A percentile compares a stretch with the other conserved stretches of the same genome.
Evolutionary conservation across 2,329 filamentous ascomycete species (phyloP).

Genomic region (Penicillium rolfsii): DNA sequence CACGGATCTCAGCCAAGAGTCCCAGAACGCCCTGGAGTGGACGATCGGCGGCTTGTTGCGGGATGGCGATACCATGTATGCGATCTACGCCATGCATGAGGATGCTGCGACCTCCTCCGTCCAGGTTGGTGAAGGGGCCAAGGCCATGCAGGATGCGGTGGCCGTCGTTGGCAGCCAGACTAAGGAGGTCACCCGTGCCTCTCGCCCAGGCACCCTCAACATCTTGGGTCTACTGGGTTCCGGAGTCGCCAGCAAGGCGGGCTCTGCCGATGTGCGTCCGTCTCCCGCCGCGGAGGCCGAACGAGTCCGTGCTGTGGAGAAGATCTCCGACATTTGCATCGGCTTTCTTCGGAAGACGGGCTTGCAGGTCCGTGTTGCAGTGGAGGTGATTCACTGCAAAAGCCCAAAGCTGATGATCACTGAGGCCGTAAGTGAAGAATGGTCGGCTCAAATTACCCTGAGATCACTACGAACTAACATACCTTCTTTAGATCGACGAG

Average conservation of each 20-base stretch:
- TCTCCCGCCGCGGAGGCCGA: conserved; percentile 72
- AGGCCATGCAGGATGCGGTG: conserved; percentile 74
- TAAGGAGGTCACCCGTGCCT: conserved; percentile 57
- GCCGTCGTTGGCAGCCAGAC: conserved; percentile 65
- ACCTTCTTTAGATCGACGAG: conserved; percentile 72
- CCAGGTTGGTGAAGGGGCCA: conserved; percentile 71
- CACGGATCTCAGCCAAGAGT: conserved; percentile 91
- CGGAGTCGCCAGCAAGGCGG: conserved; percentile 43
- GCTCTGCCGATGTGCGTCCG: conserved; percentile 55
- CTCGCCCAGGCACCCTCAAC: conserved; percentile 36
- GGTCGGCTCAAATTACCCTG: neutral
- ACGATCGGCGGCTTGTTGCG: conserved; percentile 92
- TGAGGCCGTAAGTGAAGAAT: conserved; percentile 67
- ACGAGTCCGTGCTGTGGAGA: conserved; percentile 75
- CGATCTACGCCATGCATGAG: conserved; percentile 92
- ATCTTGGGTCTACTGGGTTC: conserved; percentile 41
- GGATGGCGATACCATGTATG: conserved; percentile 90
- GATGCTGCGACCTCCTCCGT: conserved; percentile 57
- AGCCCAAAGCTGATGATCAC: conserved; percentile 94
- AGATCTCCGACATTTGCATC: conserved; percentile 83
- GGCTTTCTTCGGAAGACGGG: conserved; percentile 86
- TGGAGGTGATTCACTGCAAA: conserved; percentile 98
- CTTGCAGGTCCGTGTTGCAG: conserved; percentile 87
- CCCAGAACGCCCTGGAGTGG: conserved; percentile 94
- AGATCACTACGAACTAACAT: conserved; percentile 7